These are phyloP conservation scores for Mycena citricolor DNA, from an alignment of 1,284 basidiomycete genomes.

Conservation along the genomic window DNA sequence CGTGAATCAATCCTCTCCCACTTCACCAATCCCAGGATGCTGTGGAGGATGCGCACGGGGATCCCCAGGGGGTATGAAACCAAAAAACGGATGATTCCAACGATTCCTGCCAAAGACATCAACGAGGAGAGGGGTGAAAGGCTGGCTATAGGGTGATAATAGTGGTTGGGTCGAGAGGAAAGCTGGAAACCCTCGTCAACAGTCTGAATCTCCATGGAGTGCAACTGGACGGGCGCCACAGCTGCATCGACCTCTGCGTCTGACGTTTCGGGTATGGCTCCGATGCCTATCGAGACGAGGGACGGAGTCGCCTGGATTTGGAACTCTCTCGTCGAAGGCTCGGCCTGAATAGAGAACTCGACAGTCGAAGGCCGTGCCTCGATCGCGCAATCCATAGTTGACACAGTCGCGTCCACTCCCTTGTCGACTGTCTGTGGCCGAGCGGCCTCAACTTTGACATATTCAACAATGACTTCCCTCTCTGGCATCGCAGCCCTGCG, in stretches of 20 bases:
- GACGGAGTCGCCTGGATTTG: conserved; percentile 42
- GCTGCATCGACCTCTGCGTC: conserved; percentile 37
- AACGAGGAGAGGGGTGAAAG: conserved; percentile 9
- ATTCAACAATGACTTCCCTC: conserved; percentile 19
- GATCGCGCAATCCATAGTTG: conserved; percentile 46
- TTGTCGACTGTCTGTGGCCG: conserved; percentile 42
- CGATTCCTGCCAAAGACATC: conserved; percentile 3
- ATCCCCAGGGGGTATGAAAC: conserved; percentile 17
- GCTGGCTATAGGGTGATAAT: neutral
- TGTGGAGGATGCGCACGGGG: conserved; percentile 23
- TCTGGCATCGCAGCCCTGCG: conserved; percentile 43
- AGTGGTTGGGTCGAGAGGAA: neutral
- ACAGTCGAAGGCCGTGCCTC: conserved; percentile 45
- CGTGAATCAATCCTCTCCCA: neutral
- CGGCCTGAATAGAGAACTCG: conserved; percentile 48
- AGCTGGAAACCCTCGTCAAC: neutral
- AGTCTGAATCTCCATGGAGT: neutral
- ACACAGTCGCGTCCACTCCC: conserved; percentile 53
- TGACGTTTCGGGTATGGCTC: conserved; percentile 40
- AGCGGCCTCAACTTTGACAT: conserved; percentile 16
- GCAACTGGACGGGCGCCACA: conserved; percentile 32
- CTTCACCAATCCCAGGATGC: conserved; percentile 10
- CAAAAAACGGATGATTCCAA: conserved; percentile 12
- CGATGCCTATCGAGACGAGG: conserved; percentile 42
- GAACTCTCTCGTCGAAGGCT: conserved; percentile 45